Evolutionary conservation across 1,284 basidiomycete genomes (phyloP).

Genomic region (Malassezia japonica): DNA sequence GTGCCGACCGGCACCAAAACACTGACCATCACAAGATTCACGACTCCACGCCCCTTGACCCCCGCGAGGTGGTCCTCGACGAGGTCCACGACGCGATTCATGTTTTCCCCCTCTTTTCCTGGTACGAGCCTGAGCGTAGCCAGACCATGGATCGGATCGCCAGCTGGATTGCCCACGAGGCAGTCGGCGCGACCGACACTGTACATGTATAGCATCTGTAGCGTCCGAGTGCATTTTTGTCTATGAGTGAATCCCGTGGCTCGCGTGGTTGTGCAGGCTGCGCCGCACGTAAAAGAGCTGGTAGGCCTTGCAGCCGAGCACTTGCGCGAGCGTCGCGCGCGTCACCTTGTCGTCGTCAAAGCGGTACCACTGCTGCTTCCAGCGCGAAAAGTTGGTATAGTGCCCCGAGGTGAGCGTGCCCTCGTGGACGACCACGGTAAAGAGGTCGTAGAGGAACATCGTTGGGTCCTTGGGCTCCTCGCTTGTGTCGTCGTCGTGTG

Average conservation of each 20-base stretch:
- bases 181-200: neutral
- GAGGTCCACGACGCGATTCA: constrained; percentile 39
- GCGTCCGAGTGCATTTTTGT: too few species aligned
- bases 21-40: neutral
- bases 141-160: constrained; percentile 31
- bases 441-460: constrained; percentile 67
- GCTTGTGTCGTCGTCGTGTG: constrained; percentile 6
- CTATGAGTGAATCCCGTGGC: constrained; percentile 11
- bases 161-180: constrained; percentile 23
- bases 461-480: constrained; percentile 10
- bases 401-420: constrained; percentile 83
- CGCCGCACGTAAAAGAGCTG: constrained; percentile 40
- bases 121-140: constrained; percentile 38
- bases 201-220: too few species aligned
- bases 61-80: constrained; percentile 32
- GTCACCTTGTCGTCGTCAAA: constrained; percentile 80
- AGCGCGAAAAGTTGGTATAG: constrained; percentile 74
- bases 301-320: constrained; percentile 33
- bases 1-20: neutral
- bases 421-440: constrained; percentile 87
- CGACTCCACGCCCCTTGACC: constrained; percentile 14
- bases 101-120: constrained; percentile 38
- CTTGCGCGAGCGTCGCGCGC: constrained; percentile 20
- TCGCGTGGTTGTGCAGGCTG: constrained; percentile 27
- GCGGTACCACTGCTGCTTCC: constrained; percentile 75